These are phyloP conservation scores for Galerina sulciceps DNA, from an alignment of 768 basidiomycete species.

Conservation along the genomic window DNA sequence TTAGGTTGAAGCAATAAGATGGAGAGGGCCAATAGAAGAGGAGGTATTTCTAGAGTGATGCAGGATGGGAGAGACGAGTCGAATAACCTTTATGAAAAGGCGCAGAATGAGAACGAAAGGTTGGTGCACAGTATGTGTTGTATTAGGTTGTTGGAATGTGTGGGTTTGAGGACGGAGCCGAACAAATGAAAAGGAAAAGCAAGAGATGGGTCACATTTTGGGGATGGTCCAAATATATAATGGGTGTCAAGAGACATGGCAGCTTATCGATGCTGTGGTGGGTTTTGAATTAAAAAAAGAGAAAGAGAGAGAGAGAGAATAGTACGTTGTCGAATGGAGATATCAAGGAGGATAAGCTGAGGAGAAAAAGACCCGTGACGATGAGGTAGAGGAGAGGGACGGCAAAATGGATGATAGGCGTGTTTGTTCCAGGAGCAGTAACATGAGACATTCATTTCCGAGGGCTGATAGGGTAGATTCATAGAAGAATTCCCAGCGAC, in stretches of 20 bases:
- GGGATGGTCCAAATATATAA: slow-evolving; percentile 4
- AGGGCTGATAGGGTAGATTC: slow-evolving; percentile 21
- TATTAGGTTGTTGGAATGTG: background rate
- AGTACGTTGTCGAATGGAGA: slow-evolving; percentile 7
- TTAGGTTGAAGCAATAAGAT: slow-evolving; percentile 2
- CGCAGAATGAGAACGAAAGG: background rate
- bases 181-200: slow-evolving; percentile 4
- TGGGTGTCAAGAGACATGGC: background rate
- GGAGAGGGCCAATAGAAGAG: slow-evolving; percentile 1
- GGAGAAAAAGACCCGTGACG: slow-evolving; percentile 8
- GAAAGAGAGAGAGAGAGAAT: background rate
- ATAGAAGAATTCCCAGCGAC: background rate
- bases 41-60: background rate
- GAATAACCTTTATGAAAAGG: background rate
- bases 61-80: background rate
- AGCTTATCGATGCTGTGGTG: slow-evolving; percentile 10
- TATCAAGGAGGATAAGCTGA: background rate
- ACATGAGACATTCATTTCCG: slow-evolving; percentile 41
- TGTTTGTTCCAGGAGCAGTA: slow-evolving; percentile 11
- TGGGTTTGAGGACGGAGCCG: slow-evolving; percentile 11
- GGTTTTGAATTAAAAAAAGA: background rate
- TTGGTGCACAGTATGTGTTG: background rate
- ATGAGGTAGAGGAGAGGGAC: background rate
- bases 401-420: slow-evolving; percentile 1
- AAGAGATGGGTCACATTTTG: background rate